A percentile compares a stretch with the other conserved stretches of the same genome.
Conservation (phyloP, 2,329 filamentous ascomycete genomes). For the Exophiala mesophila region DNA sequence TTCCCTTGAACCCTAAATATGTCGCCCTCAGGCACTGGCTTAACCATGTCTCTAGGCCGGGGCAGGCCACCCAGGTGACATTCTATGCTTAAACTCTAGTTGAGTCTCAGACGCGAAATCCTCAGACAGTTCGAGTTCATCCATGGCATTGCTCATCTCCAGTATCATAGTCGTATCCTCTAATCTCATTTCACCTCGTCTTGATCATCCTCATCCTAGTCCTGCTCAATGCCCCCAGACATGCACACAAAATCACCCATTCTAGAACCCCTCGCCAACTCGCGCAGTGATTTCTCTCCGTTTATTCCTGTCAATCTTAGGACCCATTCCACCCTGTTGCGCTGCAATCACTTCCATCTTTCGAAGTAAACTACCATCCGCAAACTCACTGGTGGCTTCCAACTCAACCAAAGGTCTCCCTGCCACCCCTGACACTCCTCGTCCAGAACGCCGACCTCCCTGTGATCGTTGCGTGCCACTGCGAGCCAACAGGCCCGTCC, state of each 20-base stretch:
- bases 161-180: neutral
- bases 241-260: neutral
- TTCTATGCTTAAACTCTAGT: no score
- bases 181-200: neutral
- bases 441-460: conserved; percentile 13
- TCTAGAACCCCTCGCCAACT: conserved; percentile 15
- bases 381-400: conserved; percentile 38
- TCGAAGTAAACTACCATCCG: conserved; percentile 42
- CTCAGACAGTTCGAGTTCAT: no score
- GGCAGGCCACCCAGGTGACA: no score
- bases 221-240: neutral
- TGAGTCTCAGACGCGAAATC: no score
- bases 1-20: no score
- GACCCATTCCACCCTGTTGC: conserved; percentile 10
- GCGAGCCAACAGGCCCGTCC: conserved; percentile 23
- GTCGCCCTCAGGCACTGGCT: no score
- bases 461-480: conserved; percentile 19
- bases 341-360: conserved; percentile 28
- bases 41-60: no score
- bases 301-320: conserved; percentile 21
- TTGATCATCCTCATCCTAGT: neutral
- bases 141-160: no score
- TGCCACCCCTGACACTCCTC: conserved; percentile 12
- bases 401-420: conserved; percentile 42
- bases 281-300: conserved; percentile 16